Conservation (phyloP, 345 rosid species). For the Eutrema yunnanense region DNA sequence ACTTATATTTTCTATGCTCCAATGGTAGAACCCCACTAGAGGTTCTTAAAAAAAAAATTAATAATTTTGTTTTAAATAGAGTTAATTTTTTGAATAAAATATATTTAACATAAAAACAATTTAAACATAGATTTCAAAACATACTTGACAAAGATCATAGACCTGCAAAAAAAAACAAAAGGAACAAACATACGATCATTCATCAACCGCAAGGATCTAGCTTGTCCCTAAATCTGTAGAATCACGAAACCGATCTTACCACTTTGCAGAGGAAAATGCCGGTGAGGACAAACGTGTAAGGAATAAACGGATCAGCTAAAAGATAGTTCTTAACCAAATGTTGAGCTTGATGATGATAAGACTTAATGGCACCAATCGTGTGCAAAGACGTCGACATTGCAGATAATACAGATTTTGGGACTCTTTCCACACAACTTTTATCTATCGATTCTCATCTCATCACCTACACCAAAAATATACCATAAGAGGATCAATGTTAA, state of each 20-base stretch:
- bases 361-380: slow-evolving; percentile 32
- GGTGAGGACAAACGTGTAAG: slow-evolving; percentile 67
- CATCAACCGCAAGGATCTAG: background rate
- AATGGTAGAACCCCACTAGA: too few relatives aligned
- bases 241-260: slow-evolving; percentile 34
- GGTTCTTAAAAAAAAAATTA: too few relatives aligned
- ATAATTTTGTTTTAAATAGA: too few relatives aligned
- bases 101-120: too few relatives aligned
- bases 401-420: background rate
- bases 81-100: too few relatives aligned
- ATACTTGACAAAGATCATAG: slow-evolving; percentile 55
- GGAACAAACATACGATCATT: background rate
- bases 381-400: slow-evolving; percentile 28
- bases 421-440: background rate
- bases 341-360: slow-evolving; percentile 71
- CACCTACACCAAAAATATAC: background rate
- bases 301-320: slow-evolving; percentile 65
- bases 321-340: slow-evolving; percentile 61
- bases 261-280: slow-evolving; percentile 87
- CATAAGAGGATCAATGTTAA: background rate
- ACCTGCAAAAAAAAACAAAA: slow-evolving; percentile 29
- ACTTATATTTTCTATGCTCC: too few relatives aligned
- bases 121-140: too few relatives aligned
- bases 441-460: slow-evolving; percentile 12
- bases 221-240: background rate